Base-by-base conservation (phyloP, 2,329 filamentous ascomycete species). In the Ascosphaera aggregata region DNA sequence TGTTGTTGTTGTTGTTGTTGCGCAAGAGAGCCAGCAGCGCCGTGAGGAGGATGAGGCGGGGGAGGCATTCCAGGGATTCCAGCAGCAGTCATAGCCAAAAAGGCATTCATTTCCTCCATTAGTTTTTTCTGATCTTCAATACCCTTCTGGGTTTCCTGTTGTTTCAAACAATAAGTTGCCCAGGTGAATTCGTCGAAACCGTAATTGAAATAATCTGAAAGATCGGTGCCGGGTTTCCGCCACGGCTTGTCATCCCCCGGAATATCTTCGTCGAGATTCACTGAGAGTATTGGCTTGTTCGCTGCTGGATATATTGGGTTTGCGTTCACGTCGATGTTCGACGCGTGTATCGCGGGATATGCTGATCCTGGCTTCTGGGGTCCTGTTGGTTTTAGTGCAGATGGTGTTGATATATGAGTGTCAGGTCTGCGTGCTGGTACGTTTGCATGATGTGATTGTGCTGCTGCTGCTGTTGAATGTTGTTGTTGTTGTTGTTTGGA, bases 101-200 rank as follows among this genome's bases (percentile, higher is more conserved):
- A 71, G 34, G 61, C 63, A 47, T 73, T 67, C 63, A 76, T 69
- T 43, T 71, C 63, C 40, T 66, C 65, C 51, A 69, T 62, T 44
- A 73, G 65, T 39, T 64, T 80, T 63, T 86, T 93, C 59, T 91
- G 85, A 37, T 77, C 72, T 41, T 71, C 71, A 47, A 82, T 81
- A 48, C 86, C 80, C 46, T 72, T 72, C 15, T 79, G 71, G 50
- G 94, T 66, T 18, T 65, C 66, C 46, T 89, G 75, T 55, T 95
- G 89, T 52, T 92, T 91, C 43, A 82, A 66, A 22, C 85, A 84
- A 55, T 98, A 98, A 40, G 85, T 71, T 4, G 85, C 80, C 89
- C 89, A 98, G 1, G 85, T 93, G 58, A 94, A 95, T 58, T 95
- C 86, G 59, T 95, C 86, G 53, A 95, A 95, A 42, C 86, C 86